These are phyloP conservation scores for Sphagnum tenellum DNA, from an alignment of 225 moss, liverwort and hornwort genomes.

Conservation along the genomic window DNA sequence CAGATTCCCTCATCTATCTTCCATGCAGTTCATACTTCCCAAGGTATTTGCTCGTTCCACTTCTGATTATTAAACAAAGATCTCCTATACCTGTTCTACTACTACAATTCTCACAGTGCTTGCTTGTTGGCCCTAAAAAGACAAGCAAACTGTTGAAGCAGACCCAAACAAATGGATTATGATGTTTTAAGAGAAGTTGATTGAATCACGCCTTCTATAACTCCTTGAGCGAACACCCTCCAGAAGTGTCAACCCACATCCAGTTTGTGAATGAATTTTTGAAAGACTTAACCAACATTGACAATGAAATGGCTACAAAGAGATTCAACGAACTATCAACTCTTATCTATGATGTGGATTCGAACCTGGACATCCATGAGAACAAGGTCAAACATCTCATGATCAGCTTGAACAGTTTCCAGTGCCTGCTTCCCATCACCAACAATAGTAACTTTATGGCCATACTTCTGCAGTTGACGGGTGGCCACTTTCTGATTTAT, in stretches of 20 bases:
- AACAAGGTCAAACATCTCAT: slow-evolving; percentile 29
- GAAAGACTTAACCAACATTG: background rate
- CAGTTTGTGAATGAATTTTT: background rate
- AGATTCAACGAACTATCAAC: background rate
- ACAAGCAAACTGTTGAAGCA: too few relatives aligned
- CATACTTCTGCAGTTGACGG: slow-evolving; percentile 54
- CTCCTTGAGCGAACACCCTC: background rate
- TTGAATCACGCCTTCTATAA: too few relatives aligned
- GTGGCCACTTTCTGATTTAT: slow-evolving; percentile 68
- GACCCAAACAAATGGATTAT: too few relatives aligned
- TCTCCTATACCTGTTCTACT: too few relatives aligned
- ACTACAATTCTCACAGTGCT: too few relatives aligned
- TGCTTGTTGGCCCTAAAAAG: too few relatives aligned
- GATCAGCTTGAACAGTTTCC: slow-evolving; percentile 17
- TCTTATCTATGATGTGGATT: background rate
- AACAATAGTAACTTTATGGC: slow-evolving; percentile 21
- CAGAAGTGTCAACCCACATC: background rate
- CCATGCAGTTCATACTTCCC: too few relatives aligned
- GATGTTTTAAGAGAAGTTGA: too few relatives aligned
- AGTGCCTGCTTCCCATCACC: slow-evolving; percentile 39
- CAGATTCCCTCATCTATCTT: too few relatives aligned
- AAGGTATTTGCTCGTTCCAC: too few relatives aligned
- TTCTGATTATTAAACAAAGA: too few relatives aligned
- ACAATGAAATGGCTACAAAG: background rate
- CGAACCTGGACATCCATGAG: slow-evolving; percentile 45